Conservation (phyloP, 2,329 filamentous ascomycete genomes). For the Phialophora chinensis region DNA sequence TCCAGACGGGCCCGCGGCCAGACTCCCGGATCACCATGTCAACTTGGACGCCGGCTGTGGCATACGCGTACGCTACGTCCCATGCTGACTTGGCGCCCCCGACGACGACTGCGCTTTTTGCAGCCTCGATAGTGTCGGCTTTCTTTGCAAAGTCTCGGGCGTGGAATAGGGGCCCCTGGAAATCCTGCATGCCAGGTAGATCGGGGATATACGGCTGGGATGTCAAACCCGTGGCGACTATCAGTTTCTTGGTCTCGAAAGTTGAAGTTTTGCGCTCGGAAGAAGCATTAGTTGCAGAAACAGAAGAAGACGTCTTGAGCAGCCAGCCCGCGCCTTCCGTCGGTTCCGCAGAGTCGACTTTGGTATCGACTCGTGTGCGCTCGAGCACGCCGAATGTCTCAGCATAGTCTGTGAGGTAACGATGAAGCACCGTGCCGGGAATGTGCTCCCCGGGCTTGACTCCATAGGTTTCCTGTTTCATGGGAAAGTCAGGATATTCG, state of each 20-base stretch:
- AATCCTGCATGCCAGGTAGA: slow-evolving; percentile 57
- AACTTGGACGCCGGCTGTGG: slow-evolving; percentile 59
- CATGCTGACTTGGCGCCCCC: slow-evolving; percentile 68
- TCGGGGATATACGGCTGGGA: slow-evolving; percentile 62
- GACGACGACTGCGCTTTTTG: slow-evolving; percentile 58
- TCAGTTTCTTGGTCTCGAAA: slow-evolving; percentile 54
- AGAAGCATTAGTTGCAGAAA: not conserved
- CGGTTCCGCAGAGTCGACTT: slow-evolving; percentile 57
- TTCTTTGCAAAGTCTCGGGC: slow-evolving; percentile 58
- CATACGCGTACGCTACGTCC: slow-evolving; percentile 67
- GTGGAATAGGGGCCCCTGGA: slow-evolving; percentile 63
- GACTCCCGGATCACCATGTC: slow-evolving; percentile 63
- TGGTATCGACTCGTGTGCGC: slow-evolving; percentile 58
- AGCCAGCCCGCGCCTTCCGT: slow-evolving; percentile 48
- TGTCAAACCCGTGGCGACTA: slow-evolving; percentile 67
- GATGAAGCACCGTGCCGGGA: slow-evolving; percentile 61
- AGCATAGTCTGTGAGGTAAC: slow-evolving; percentile 64
- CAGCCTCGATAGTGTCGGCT: slow-evolving; percentile 44
- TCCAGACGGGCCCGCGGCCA: slow-evolving; percentile 64
- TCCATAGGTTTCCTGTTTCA: slow-evolving; percentile 62
- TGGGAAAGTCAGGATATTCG: slow-evolving; percentile 75
- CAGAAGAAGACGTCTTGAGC: slow-evolving; percentile 37
- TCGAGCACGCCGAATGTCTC: slow-evolving; percentile 58
- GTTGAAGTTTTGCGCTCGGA: slow-evolving; percentile 34
- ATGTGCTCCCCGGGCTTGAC: slow-evolving; percentile 62